Evolutionary conservation across 805 yeast genomes (phyloP), one percentile per base, ranked within the genome.

Genomic region (Lipomyces kockii): DNA sequence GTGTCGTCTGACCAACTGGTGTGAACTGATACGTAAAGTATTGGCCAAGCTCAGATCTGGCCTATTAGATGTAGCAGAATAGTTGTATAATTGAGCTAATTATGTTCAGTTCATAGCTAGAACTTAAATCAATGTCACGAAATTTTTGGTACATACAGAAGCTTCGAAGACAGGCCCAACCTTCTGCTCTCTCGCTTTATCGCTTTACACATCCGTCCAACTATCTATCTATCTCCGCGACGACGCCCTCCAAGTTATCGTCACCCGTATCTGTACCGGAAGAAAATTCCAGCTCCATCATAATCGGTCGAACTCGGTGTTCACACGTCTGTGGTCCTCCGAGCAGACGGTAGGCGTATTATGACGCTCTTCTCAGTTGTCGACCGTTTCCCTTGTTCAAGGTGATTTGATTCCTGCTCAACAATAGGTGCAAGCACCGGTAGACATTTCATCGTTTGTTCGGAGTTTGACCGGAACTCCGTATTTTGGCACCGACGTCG

Each of bases 391-490:
- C 49, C 49, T 43, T 17, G 49, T n/a, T 43, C 22, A 43, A 43
- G 49, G 49, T 43, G 49, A 43, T 17, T 43, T 17, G 49, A 43
- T 43, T 43, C 49, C 49, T 43, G 49, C 49, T 43, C 49, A 43
- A n/a, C 22, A 37, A 37, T 43, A 43, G 49, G 49, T 11, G 49
- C 49, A 5, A 43, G 22, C 49, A 17, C 9, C 9, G 39, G 17
- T 11, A 11, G 39, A n/a, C 8, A 25, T 6, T 7, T n/a, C 20
- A 3, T 17, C 22, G 11, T 43, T 43, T 43, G 20, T 43, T 43
- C 9, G 22, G 22, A n/a, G 49, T 43, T 37, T 43, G 49, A 17
- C 49, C 49, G 49, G 22, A 6, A 4, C 49, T n/a, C 22, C 20
- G 49, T 43, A n/a, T n/a, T 43, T 43, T 1, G n/a, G 49, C 49